A percentile compares a stretch with the other conserved stretches of the same genome.
Evolutionary conservation across 75 land plant genomes (phyloP).

Genomic region (Picea glauca): DNA sequence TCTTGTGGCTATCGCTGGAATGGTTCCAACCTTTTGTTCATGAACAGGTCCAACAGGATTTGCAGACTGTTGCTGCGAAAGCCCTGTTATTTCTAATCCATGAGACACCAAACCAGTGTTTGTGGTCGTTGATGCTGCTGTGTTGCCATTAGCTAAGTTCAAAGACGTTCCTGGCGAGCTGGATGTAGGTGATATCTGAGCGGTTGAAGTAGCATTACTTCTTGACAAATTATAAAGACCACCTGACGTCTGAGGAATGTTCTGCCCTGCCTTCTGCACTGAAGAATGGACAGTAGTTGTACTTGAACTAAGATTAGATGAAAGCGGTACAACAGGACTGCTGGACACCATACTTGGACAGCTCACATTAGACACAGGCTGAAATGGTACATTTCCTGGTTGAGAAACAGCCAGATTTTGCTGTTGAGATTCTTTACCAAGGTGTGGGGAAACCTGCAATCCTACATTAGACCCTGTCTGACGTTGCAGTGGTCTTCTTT

Average conservation of each 20-base stretch:
- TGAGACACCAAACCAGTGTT: constrained; percentile 16
- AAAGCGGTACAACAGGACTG: constrained; percentile 3
- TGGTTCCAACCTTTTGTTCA: constrained; percentile 17
- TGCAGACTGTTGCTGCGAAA: constrained; percentile 25
- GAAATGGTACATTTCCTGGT: constrained; percentile 13
- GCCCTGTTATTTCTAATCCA: constrained; percentile 19
- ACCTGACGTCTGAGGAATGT: not conserved
- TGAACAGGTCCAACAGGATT: constrained; percentile 19
- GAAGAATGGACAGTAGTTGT: constrained; percentile 3
- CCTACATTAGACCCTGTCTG: constrained; percentile 20
- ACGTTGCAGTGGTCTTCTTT: constrained; percentile 32
- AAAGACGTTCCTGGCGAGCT: constrained; percentile 7
- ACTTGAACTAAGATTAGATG: constrained; percentile 12
- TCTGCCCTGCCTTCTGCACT: constrained; percentile 26
- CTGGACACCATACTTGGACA: constrained; percentile 20
- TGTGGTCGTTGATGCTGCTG: constrained; percentile 18
- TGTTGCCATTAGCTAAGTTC: constrained; percentile 11
- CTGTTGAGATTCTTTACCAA: constrained; percentile 8
- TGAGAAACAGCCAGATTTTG: constrained; percentile 16
- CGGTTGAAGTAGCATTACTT: constrained; percentile 5
- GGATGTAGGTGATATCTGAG: constrained; percentile 18
- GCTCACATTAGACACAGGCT: constrained; percentile 15
- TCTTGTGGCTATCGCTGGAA: not conserved
- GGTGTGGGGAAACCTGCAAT: constrained; percentile 12
- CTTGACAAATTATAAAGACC: not conserved